phyloP scores from a whole-genome alignment of 177 flowering plant species.

The Tripterygium wilfordii region DNA sequence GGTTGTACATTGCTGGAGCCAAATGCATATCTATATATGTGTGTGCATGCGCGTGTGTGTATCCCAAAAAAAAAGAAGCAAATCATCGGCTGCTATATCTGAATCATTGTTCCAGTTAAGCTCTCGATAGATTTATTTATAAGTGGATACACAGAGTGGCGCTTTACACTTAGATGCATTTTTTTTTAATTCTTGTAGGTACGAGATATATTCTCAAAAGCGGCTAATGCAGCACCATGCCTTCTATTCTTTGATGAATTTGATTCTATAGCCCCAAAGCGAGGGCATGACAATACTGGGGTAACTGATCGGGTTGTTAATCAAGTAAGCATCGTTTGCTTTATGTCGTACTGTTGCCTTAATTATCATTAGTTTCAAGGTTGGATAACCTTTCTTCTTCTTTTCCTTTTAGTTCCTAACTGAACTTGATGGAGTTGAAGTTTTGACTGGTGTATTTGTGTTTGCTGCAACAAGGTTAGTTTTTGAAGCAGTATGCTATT shows the following conservation, averaged over 20 bases:
- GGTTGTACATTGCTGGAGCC: no score
- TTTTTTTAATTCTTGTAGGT: constrained; percentile 61
- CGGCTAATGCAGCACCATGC: constrained; percentile 95
- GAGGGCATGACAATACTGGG: constrained; percentile 99
- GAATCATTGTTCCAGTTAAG: no score
- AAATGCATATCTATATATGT: no score
- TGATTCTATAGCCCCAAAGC: constrained; percentile 97
- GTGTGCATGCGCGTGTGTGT: no score
- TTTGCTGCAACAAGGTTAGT: constrained; percentile 96
- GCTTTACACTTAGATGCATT: no score
- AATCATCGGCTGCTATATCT: no score
- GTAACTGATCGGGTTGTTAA: constrained; percentile 99
- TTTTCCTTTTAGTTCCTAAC: constrained; percentile 97
- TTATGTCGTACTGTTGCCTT: not conserved
- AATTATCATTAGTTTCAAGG: not conserved
- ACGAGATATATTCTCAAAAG: constrained; percentile 94
- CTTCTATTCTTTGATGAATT: constrained; percentile 96
- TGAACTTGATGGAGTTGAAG: constrained; percentile 96
- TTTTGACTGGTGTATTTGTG: constrained; percentile 91
- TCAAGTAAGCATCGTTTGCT: constrained; percentile 49
- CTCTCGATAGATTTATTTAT: no score
- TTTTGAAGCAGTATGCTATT: not conserved
- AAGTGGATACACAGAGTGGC: no score
- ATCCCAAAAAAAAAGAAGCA: no score
- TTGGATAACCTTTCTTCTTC: no score